Evolutionary conservation across 768 basidiomycete genomes (phyloP).

Genomic region (Coprinopsis cinerea): DNA sequence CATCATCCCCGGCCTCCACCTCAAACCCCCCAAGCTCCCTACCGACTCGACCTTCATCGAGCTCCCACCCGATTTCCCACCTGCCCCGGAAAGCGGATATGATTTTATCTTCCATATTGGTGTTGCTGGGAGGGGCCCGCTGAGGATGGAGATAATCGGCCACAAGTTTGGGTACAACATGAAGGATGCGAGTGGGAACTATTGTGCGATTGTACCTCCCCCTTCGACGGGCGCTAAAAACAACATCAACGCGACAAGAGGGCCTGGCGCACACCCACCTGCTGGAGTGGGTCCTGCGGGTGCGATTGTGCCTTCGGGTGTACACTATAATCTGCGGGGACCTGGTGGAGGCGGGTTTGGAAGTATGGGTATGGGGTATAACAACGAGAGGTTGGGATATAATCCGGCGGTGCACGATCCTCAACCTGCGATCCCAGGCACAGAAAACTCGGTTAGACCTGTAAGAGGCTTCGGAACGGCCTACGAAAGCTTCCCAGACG

Average conservation of each 20-base stretch:
- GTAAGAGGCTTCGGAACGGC: constrained; percentile 39
- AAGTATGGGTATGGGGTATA: constrained; percentile 32
- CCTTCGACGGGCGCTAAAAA: constrained; percentile 33
- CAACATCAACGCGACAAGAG: constrained; percentile 24
- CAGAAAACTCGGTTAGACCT: constrained; percentile 21
- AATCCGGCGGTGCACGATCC: constrained; percentile 14
- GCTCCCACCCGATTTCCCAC: constrained; percentile 15
- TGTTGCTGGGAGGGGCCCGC: constrained; percentile 55
- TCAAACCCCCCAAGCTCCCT: constrained; percentile 49
- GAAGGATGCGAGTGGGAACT: constrained; percentile 56
- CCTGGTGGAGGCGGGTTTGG: constrained; percentile 25
- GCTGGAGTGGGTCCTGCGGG: neutral
- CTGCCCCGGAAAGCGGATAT: constrained; percentile 45
- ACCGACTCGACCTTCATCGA: constrained; percentile 26
- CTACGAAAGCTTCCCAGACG: constrained; percentile 52
- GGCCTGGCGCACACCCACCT: constrained; percentile 2
- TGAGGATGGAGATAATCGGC: constrained; percentile 58
- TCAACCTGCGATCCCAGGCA: constrained; percentile 10
- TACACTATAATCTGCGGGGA: constrained; percentile 2
- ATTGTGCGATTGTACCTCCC: constrained; percentile 45
- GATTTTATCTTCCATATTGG: constrained; percentile 72
- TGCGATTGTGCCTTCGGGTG: neutral
- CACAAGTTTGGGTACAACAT: constrained; percentile 67
- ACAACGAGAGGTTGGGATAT: constrained; percentile 30
- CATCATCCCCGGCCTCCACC: constrained; percentile 52